phyloP scores from a whole-genome alignment of 768 basidiomycete species.

The Chalciporus sphaerocephalus region DNA sequence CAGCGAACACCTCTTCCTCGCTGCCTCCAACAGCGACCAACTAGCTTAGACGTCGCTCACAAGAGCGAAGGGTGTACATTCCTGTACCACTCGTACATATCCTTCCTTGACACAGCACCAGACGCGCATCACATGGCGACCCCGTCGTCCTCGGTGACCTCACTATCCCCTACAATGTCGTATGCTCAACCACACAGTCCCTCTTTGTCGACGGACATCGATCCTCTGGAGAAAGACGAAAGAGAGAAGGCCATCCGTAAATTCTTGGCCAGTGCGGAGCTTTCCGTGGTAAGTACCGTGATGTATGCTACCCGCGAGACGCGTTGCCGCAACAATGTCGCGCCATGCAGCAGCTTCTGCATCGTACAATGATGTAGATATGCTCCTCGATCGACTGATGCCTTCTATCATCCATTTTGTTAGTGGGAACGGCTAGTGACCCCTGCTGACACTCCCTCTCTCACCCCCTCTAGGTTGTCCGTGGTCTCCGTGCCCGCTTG shows the following conservation, averaged over 20 bases:
- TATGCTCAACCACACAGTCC: conserved; percentile 48
- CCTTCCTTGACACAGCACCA: background rate
- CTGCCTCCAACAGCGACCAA: conserved; percentile 32
- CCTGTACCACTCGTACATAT: conserved; percentile 17
- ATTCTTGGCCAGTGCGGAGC: conserved; percentile 73
- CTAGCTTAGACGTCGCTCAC: conserved; percentile 4
- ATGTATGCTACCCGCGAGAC: conserved; percentile 36
- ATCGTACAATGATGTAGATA: conserved; percentile 3
- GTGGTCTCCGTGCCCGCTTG: conserved; percentile 73
- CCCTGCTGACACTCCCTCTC: conserved; percentile 29
- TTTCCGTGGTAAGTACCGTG: conserved; percentile 65
- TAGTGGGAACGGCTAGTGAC: conserved; percentile 7
- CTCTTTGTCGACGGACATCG: conserved; percentile 39
- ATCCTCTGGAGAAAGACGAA: conserved; percentile 49
- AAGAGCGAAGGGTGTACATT: conserved; percentile 14
- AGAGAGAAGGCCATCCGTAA: conserved; percentile 68
- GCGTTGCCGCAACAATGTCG: conserved; percentile 39
- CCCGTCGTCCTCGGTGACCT: conserved; percentile 77
- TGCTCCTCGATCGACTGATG: conserved; percentile 1
- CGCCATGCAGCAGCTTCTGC: conserved; percentile 14
- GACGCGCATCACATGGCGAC: conserved; percentile 59
- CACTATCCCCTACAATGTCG: conserved; percentile 70
- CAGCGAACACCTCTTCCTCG: conserved; percentile 35
- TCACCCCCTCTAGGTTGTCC: conserved; percentile 59
- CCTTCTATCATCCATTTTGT: conserved; percentile 4